A percentile compares a stretch with the other conserved stretches of the same genome.
phyloP scores from a whole-genome alignment of 1,139 yeast genomes.

The Debaryomycetaceae sp. region DNA sequence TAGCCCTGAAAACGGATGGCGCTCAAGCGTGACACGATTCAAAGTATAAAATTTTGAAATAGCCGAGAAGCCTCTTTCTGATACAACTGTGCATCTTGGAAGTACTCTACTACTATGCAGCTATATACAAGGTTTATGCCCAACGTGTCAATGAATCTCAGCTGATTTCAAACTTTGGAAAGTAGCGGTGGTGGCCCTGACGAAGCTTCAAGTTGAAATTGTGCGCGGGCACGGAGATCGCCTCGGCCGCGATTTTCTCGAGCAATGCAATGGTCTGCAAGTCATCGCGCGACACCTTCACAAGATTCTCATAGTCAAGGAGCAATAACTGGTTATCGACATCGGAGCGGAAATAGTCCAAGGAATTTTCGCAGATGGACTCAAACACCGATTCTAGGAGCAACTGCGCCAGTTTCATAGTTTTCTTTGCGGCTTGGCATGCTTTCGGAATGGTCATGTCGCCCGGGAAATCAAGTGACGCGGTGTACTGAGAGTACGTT shows the following conservation, averaged over 20 bases:
- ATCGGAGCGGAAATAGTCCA: slow-evolving; percentile 6
- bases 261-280: slow-evolving; percentile 11
- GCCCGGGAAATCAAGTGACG: slow-evolving; percentile 7
- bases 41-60: too few relatives aligned
- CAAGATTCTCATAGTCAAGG: slow-evolving; percentile 14
- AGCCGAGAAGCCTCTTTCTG: too few relatives aligned
- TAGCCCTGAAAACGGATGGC: too few relatives aligned
- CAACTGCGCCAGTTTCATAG: slow-evolving; percentile 1
- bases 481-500: slow-evolving; percentile 23
- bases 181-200: slow-evolving; percentile 27
- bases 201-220: slow-evolving; percentile 9
- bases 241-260: slow-evolving; percentile 4
- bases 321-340: slow-evolving; percentile 8
- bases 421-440: slow-evolving; percentile 4
- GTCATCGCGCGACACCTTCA: slow-evolving; percentile 15
- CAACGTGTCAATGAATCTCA: too few relatives aligned
- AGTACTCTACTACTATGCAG: too few relatives aligned
- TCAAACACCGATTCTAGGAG: slow-evolving; percentile 2
- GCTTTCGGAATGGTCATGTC: slow-evolving; percentile 3
- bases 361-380: slow-evolving; percentile 5
- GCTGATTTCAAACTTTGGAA: slow-evolving; percentile 33
- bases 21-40: too few relatives aligned
- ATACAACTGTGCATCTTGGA: too few relatives aligned
- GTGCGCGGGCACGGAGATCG: slow-evolving; percentile 1
- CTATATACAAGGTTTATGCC: too few relatives aligned